These are phyloP conservation scores for Aureobasidium melanogenum DNA, from an alignment of 2,329 filamentous ascomycete species.

Conservation along the genomic window DNA sequence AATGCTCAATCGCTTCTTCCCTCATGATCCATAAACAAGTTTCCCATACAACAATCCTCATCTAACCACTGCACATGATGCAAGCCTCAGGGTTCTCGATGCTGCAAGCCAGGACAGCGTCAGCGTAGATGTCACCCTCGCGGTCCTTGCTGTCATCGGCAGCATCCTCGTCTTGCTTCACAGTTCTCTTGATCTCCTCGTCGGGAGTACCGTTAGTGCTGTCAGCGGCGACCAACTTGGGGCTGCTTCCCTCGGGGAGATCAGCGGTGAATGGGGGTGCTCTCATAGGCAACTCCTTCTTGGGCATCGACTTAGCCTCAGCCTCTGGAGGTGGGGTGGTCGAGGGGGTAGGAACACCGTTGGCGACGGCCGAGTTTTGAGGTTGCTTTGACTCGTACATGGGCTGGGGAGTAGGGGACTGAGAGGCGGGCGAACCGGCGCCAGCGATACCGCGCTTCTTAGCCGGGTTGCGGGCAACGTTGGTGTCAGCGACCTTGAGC, in stretches of 20 bases:
- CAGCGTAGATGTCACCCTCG: slow-evolving; percentile 90
- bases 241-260: slow-evolving; percentile 65
- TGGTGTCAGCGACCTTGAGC: slow-evolving; percentile 77
- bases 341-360: slow-evolving; percentile 61
- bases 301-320: slow-evolving; percentile 37
- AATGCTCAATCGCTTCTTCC: not conserved
- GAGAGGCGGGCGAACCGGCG: slow-evolving; percentile 31
- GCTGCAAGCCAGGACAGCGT: slow-evolving; percentile 85
- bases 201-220: slow-evolving; percentile 46
- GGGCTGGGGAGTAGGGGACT: slow-evolving; percentile 48
- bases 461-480: slow-evolving; percentile 54
- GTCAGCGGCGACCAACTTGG: slow-evolving; percentile 67
- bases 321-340: slow-evolving; percentile 53
- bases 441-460: slow-evolving; percentile 60
- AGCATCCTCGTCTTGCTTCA: slow-evolving; percentile 64
- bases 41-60: not conserved
- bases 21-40: slow-evolving; percentile 8
- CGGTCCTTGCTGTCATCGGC: slow-evolving; percentile 62
- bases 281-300: slow-evolving; percentile 49
- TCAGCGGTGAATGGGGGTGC: slow-evolving; percentile 68
- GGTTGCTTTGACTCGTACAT: slow-evolving; percentile 54
- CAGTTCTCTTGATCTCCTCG: slow-evolving; percentile 49
- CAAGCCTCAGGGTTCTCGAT: slow-evolving; percentile 96
- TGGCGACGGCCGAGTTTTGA: slow-evolving; percentile 34
- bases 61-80: slow-evolving; percentile 91